Evolutionary conservation across 2,329 filamentous ascomycete species (phyloP), one percentile per base, ranked within the genome.

Genomic region (Stagonosporopsis cucurbitacearum): DNA sequence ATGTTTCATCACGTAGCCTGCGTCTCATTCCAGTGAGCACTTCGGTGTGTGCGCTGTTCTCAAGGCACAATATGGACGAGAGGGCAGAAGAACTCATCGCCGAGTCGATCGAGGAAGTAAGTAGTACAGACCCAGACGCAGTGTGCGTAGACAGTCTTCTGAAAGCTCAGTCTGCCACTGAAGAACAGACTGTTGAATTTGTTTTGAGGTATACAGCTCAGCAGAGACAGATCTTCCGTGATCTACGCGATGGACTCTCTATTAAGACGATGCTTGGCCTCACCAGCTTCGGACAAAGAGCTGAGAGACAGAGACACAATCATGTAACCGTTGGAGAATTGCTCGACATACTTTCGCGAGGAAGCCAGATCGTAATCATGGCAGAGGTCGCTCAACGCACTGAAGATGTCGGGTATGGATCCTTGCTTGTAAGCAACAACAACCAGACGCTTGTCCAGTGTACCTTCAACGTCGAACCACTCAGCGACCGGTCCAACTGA

Each of bases 291-390:
- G 15, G 83, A 78, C 32, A 85, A 79, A 20, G 91, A 92, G 64
- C 89, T 88, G 57, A 99, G 84, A 78, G 99, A 99, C 60, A 97
- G 86, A 66, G 92, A 97, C 84, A 98, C 96, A 76, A 98, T 90
- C 15, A 92, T 96, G 75, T 97, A 96, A 59, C 95, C 95, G 77
- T 99, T 99, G 71, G 93, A 95, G 82, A 99, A 99, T 79, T 98
- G 95, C 79, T 99, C 80, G 46, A 99, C 90, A 72, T 99, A 99
- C 81, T 99, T 99, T 67, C 95, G 86, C 26, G 95, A 95, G 71
- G 91, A 96, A 2, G 95, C 99, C 59, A 98, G 85, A 39, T 95
- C 94, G 73, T 99, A 99, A 85, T 97, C 98, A 80, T 99, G 95
- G 81, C 99, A 99, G 28, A 99, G 82, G 75, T 98, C 93, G 63